Conservation (phyloP, 2,329 filamentous ascomycete species). For the Clonostachys byssicola region DNA sequence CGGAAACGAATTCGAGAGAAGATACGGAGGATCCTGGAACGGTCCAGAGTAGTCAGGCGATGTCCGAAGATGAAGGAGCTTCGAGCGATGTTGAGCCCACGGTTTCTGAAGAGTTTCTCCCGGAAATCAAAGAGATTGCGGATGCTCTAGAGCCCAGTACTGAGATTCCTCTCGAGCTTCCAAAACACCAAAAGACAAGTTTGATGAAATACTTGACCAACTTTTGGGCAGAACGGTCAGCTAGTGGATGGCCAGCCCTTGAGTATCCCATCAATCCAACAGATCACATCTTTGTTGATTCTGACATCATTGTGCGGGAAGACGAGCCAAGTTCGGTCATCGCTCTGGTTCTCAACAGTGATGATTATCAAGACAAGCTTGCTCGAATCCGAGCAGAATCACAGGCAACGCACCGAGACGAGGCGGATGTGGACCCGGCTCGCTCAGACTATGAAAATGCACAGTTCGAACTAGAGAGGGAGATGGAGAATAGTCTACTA, state of each 20-base stretch:
- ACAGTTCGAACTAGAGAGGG: constrained; percentile 28
- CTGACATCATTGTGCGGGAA: constrained; percentile 93
- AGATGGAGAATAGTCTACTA: constrained; percentile 81
- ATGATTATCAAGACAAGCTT: constrained; percentile 82
- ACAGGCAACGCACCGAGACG: constrained; percentile 30
- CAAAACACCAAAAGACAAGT: constrained; percentile 89
- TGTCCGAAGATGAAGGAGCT: constrained; percentile 64
- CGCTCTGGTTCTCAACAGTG: constrained; percentile 83
- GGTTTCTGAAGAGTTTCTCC: constrained; percentile 63
- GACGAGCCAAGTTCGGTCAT: constrained; percentile 97
- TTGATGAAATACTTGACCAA: constrained; percentile 94
- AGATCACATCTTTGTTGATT: constrained; percentile 96
- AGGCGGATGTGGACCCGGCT: constrained; percentile 32
- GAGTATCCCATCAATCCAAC: constrained; percentile 86
- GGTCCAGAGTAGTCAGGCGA: constrained; percentile 41
- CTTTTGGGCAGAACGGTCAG: constrained; percentile 97
- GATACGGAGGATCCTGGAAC: constrained; percentile 19
- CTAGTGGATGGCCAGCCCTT: constrained; percentile 86
- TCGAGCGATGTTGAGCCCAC: constrained; percentile 71
- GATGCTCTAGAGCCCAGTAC: constrained; percentile 57
- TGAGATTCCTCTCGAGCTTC: constrained; percentile 68
- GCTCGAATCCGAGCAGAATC: constrained; percentile 56
- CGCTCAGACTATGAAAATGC: constrained; percentile 30
- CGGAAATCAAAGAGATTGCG: constrained; percentile 58
- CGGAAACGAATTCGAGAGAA: constrained; percentile 14